phyloP scores from a whole-genome alignment of 2,329 filamentous ascomycete species.

The Colletotrichum euphorbiae region DNA sequence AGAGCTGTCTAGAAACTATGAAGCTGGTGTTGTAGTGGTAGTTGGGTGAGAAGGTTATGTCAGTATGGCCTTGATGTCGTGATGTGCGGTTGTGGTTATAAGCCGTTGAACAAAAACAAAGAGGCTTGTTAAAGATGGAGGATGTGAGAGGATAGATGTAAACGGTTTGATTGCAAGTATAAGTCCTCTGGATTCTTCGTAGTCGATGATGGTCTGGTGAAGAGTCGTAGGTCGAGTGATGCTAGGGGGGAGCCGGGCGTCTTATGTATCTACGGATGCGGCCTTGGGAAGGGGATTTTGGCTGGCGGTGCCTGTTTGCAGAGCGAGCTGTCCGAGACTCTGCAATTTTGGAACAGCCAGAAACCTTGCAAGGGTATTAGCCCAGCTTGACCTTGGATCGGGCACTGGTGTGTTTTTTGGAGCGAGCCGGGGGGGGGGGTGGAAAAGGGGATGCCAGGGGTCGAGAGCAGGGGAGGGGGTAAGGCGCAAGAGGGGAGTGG shows the following conservation, averaged over 20 bases:
- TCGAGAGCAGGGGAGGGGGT: background rate
- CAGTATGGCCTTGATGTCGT: constrained; percentile 24
- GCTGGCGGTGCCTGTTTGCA: constrained; percentile 39
- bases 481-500: constrained; percentile 2
- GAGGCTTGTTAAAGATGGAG: constrained; percentile 20
- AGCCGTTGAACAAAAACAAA: constrained; percentile 29
- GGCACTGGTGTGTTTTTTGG: constrained; percentile 33
- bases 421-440: constrained; percentile 6
- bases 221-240: background rate
- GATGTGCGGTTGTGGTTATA: background rate
- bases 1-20: constrained; percentile 14
- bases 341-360: constrained; percentile 39
- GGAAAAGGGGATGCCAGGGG: constrained; percentile 11
- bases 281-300: constrained; percentile 31
- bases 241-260: constrained; percentile 35
- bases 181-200: constrained; percentile 27
- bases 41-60: constrained; percentile 24
- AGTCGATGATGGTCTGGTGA: constrained; percentile 26
- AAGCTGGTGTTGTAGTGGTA: constrained; percentile 36
- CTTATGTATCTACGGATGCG: constrained; percentile 41
- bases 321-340: constrained; percentile 37
- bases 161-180: constrained; percentile 17
- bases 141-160: constrained; percentile 23
- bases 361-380: constrained; percentile 39
- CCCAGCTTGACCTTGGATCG: constrained; percentile 39